phyloP scores from a whole-genome alignment of 2,329 filamentous ascomycete genomes.

The Clarireedia hainanense region DNA sequence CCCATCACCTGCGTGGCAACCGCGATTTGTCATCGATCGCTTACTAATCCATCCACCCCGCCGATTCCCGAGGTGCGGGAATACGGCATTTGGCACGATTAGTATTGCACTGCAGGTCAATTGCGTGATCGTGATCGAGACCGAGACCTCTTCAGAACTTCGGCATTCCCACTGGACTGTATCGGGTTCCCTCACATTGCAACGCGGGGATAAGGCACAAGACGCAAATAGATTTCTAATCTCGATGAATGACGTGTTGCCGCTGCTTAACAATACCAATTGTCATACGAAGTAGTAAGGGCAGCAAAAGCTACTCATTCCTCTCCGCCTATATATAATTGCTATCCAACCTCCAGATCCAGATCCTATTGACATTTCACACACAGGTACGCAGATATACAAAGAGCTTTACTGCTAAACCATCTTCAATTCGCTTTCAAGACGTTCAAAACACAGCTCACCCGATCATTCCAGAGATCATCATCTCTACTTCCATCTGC shows the following conservation, averaged over 20 bases:
- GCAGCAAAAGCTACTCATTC: too few species aligned
- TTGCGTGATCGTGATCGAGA: neutral
- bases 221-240: constrained; percentile 8
- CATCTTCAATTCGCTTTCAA: neutral
- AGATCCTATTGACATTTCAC: neutral
- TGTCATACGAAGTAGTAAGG: neutral
- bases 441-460: neutral
- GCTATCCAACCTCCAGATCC: neutral
- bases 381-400: neutral
- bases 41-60: too few species aligned
- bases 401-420: neutral
- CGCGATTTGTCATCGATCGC: too few species aligned
- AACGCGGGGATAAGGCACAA: neutral
- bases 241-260: constrained; percentile 4
- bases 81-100: too few species aligned
- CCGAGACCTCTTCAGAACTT: neutral
- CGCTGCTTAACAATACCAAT: neutral
- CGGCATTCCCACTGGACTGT: neutral
- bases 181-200: neutral
- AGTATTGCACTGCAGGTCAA: neutral
- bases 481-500: neutral
- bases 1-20: too few species aligned
- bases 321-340: neutral
- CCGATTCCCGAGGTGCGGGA: too few species aligned
- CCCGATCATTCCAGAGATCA: neutral